phyloP scores from a whole-genome alignment of 1,284 basidiomycete species.

The Marasmius sp. region DNA sequence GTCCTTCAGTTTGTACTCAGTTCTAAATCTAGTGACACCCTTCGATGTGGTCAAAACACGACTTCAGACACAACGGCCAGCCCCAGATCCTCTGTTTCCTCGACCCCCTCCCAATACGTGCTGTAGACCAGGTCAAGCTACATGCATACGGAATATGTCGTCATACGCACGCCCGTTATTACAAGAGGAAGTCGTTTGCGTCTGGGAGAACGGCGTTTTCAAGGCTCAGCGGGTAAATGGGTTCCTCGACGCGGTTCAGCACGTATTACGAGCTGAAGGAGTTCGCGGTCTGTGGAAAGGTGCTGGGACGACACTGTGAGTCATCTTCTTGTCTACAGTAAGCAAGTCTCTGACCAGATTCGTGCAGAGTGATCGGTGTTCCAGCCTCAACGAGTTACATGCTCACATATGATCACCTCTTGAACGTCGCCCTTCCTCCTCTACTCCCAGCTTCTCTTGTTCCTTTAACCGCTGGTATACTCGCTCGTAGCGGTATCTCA shows the following conservation, averaged over 20 bases:
- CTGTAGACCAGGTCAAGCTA: constrained; percentile 62
- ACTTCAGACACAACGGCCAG: constrained; percentile 78
- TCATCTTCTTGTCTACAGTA: constrained; percentile 15
- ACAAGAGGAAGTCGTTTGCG: constrained; percentile 65
- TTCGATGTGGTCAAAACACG: constrained; percentile 94
- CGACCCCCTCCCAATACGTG: constrained; percentile 54
- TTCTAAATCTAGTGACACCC: constrained; percentile 74
- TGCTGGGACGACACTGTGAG: constrained; percentile 83
- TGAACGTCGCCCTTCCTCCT: constrained; percentile 60
- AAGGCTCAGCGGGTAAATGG: constrained; percentile 73
- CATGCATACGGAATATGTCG: constrained; percentile 77
- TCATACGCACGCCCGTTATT: constrained; percentile 56
- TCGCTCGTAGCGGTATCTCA: constrained; percentile 81
- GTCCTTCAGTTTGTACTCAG: constrained; percentile 4
- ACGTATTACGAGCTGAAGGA: constrained; percentile 79
- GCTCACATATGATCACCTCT: constrained; percentile 92
- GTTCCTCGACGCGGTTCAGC: constrained; percentile 78
- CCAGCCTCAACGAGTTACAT: constrained; percentile 95
- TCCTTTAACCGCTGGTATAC: constrained; percentile 81
- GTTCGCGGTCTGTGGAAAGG: constrained; percentile 87
- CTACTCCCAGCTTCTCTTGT: constrained; percentile 58
- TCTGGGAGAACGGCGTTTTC: constrained; percentile 74
- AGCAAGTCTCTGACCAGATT: constrained; percentile 15
- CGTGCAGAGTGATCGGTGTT: constrained; percentile 80
- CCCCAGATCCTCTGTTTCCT: constrained; percentile 43